Base-by-base conservation (phyloP, 257 asterid genomes). In the Fraxinus quadrangulata region DNA sequence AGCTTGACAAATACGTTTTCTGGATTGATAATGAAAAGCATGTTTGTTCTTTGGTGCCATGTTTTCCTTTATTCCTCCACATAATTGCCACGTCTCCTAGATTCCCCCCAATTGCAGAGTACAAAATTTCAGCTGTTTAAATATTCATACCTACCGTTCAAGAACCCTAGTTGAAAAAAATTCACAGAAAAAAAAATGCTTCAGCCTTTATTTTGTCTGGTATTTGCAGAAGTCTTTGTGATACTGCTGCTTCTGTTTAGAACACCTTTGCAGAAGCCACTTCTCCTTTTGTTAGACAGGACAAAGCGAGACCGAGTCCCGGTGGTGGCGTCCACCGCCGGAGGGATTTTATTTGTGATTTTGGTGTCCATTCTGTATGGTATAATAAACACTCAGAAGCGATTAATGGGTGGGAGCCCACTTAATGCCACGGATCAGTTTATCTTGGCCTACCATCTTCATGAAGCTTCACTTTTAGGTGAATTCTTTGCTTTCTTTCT, bases 291-390 rank as follows among this genome's bases (percentile, higher is more conserved):
- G 67, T 85, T 93, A 59, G 97, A 92, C 82, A 80, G 83, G 30
- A 16, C 84, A 78, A 93, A 93, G 86, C 93, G 87, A 77, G 97
- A 97, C 2, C 79, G 86, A 56, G 97, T 93, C 17, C 96, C 94
- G 42, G 89, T 92, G 13, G 87, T 93, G 23, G 91, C 91, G 2
- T 76, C 88, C 69, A 89, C 97, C 31, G 93, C 92, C 56, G 97
- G 90, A 16, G 97, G 83, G 34, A 92, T 97, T 14, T 78, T 93
- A 68, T 82, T 90, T 5, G 80, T 88, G 5, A 86, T 93, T 9
- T 73, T 91, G 79, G 26, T 86, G 28, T 88, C 97, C 19, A 85
- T 87, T 21, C 72, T 91, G 56, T 85, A 78, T 28, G 88, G 82
- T 66, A 82, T 93, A 37, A 77, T 80, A 30, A 68, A 77, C 6